phyloP scores from a whole-genome alignment of 148 eudicot genomes.

The Selenicereus undatus region DNA sequence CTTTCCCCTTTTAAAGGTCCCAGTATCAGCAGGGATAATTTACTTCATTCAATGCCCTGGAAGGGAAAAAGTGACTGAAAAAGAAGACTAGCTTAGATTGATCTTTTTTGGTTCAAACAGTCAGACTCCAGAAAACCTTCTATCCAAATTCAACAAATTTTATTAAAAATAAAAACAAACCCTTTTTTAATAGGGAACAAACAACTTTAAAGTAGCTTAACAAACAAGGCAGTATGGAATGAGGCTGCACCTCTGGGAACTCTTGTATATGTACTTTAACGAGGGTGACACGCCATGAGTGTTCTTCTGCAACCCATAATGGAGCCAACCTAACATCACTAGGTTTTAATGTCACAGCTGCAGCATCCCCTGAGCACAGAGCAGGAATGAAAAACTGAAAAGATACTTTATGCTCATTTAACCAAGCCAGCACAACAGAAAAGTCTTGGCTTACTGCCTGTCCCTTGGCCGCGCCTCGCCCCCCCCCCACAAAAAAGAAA shows the following conservation, averaged over 20 bases:
- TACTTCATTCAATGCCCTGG: neutral
- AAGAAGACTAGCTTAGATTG: neutral
- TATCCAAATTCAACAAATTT: too few species aligned
- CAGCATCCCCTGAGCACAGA: constrained; percentile 27
- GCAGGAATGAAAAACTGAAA: neutral
- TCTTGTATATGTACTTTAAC: constrained; percentile 23
- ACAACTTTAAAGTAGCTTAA: too few species aligned
- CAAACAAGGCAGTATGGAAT: neutral
- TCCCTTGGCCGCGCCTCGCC: too few species aligned
- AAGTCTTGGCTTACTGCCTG: too few species aligned
- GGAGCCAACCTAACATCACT: constrained; percentile 35
- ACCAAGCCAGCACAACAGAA: too few species aligned
- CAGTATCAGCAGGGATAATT: neutral
- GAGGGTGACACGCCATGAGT: constrained; percentile 30
- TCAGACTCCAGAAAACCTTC: too few species aligned
- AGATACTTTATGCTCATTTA: neutral
- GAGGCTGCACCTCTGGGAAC: constrained; percentile 15
- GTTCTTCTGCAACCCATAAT: constrained; percentile 28
- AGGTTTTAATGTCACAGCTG: constrained; percentile 22
- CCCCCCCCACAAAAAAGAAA: too few species aligned
- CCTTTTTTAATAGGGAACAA: too few species aligned
- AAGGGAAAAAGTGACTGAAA: neutral
- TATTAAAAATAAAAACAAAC: too few species aligned
- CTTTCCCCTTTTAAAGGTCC: neutral
- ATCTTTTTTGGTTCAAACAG: too few species aligned